phyloP scores from a whole-genome alignment of 2,329 filamentous ascomycete genomes.

The Bisporella sp. region DNA sequence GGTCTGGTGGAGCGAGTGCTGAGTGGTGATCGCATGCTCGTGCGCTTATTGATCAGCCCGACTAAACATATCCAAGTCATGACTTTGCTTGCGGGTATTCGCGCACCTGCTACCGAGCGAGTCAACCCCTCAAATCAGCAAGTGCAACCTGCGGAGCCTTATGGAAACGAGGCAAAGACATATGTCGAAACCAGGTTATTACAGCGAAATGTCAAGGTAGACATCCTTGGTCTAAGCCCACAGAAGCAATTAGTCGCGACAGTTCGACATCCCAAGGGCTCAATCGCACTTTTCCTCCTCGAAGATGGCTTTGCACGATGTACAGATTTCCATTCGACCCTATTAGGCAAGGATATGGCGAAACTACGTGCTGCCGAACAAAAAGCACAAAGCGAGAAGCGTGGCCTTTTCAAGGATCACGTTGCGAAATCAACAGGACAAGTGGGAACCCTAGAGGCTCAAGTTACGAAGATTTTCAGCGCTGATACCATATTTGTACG shows the following conservation, averaged over 20 bases:
- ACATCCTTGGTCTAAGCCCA: constrained; percentile 78
- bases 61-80: constrained; percentile 76
- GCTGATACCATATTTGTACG: constrained; percentile 85
- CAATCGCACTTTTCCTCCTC: constrained; percentile 86
- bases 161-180: constrained; percentile 78
- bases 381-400: constrained; percentile 67
- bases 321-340: constrained; percentile 90
- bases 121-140: constrained; percentile 61
- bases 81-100: constrained; percentile 81
- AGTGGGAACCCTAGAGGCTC: constrained; percentile 65
- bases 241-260: constrained; percentile 88
- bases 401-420: constrained; percentile 76
- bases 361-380: constrained; percentile 80
- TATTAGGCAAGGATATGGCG: constrained; percentile 86
- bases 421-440: constrained; percentile 59
- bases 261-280: constrained; percentile 82
- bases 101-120: constrained; percentile 83
- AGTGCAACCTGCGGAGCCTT: constrained; percentile 80
- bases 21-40: constrained; percentile 82
- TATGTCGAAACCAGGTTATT: constrained; percentile 83
- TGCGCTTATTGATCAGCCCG: constrained; percentile 72
- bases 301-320: constrained; percentile 86
- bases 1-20: constrained; percentile 86
- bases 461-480: constrained; percentile 77
- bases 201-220: constrained; percentile 77